A percentile compares a stretch with the other conserved stretches of the same genome.
Conservation (phyloP, 139 green algal species). For the Bryopsis sp. region DNA sequence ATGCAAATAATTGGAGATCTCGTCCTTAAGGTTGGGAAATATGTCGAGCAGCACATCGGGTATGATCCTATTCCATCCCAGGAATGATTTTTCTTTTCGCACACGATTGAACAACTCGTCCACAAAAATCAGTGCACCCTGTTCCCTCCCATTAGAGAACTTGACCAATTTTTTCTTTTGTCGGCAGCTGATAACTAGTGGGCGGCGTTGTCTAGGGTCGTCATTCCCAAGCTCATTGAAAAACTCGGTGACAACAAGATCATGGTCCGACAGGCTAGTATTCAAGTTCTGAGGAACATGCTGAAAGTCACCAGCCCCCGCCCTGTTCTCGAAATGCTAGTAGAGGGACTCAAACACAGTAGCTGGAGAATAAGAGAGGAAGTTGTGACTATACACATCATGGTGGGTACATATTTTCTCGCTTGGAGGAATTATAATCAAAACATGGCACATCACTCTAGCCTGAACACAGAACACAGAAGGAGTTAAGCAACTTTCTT, state of each 20-base stretch:
- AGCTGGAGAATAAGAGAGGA: slow-evolving; percentile 45
- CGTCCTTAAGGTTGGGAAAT: slow-evolving; percentile 35
- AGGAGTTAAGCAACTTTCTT: too few species aligned
- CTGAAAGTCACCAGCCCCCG: slow-evolving; percentile 25
- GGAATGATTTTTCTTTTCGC: too few species aligned
- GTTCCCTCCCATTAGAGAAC: too few species aligned
- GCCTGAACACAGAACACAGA: too few species aligned
- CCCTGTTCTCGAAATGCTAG: slow-evolving; percentile 33
- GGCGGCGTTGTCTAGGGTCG: neutral
- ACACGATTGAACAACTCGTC: too few species aligned
- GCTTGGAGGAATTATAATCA: too few species aligned
- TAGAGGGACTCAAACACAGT: slow-evolving; percentile 23
- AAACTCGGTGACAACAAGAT: slow-evolving; percentile 42
- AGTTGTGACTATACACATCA: slow-evolving; percentile 36
- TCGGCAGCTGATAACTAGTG: too few species aligned
- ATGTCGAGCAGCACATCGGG: slow-evolving; percentile 44
- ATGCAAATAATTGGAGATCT: slow-evolving; percentile 58
- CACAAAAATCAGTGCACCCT: too few species aligned
- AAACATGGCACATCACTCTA: too few species aligned
- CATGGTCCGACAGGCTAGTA: slow-evolving; percentile 29
- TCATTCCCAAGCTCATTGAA: slow-evolving; percentile 27
- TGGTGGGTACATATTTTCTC: slow-evolving; percentile 31
- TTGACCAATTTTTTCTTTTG: too few species aligned
- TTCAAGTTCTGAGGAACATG: slow-evolving; percentile 27
- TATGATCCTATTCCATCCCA: too few species aligned